Conservation (phyloP, 768 basidiomycete species). For the Suillus hirtellus region DNA sequence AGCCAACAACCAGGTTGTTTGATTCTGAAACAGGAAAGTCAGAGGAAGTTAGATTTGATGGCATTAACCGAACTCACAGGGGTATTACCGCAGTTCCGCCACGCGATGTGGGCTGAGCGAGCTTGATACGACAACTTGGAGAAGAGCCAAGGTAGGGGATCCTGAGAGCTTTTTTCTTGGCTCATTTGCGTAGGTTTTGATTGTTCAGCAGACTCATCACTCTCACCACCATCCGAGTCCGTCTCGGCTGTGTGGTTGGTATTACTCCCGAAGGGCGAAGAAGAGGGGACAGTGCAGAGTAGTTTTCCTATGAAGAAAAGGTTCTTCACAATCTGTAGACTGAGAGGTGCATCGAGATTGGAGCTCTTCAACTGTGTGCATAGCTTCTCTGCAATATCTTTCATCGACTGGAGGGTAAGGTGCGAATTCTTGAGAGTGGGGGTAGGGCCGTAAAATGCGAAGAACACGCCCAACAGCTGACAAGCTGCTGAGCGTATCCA, state of each 20-base stretch:
- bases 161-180: constrained; percentile 17
- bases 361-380: constrained; percentile 81
- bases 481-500: constrained; percentile 89
- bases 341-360: constrained; percentile 68
- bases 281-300: constrained; percentile 51
- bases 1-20: constrained; percentile 85
- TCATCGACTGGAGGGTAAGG: constrained; percentile 56
- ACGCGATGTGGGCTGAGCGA: constrained; percentile 69
- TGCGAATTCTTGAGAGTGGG: constrained; percentile 35
- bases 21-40: constrained; percentile 11
- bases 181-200: not conserved
- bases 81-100: constrained; percentile 52
- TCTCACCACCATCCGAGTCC: constrained; percentile 28
- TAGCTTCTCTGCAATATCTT: constrained; percentile 70
- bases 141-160: constrained; percentile 89
- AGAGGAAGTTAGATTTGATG: constrained; percentile 1
- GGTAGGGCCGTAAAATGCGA: constrained; percentile 42
- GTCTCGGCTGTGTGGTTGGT: constrained; percentile 32
- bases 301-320: constrained; percentile 90
- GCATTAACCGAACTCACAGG: constrained; percentile 39
- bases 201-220: constrained; percentile 13
- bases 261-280: constrained; percentile 19
- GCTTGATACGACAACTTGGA: constrained; percentile 90
- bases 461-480: constrained; percentile 72
- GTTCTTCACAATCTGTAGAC: constrained; percentile 89